Base-by-base conservation (phyloP, 441 rosid species). In the Erysimum pusillum region DNA sequence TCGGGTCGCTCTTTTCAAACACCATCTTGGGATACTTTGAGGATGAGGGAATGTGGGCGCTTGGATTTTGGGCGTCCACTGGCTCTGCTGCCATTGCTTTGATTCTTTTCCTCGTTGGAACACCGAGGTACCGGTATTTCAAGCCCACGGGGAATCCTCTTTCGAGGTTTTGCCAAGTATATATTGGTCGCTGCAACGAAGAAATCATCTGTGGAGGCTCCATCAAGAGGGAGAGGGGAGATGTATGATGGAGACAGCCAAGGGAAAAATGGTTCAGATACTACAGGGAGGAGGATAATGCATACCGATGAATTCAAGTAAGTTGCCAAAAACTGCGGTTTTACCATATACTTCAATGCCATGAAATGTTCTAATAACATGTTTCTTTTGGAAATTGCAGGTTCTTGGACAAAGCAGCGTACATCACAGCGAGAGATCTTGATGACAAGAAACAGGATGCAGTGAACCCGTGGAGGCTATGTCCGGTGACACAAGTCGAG, bases 1-100 rank as follows among this genome's bases (percentile, higher is more conserved):
- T 94, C 9, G 98, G 98, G 0, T 94, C 98, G 32, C 95, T 96
- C 80, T 91, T 96, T 82, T 94, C 98, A 11, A 94, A 96, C 80
- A 96, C 99, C 14, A 83, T 96, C 46, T 76, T 96, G 72, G 91
- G 93, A 4, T 96, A 96, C 78, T 87, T 90, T 17, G 98, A 96
- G 83, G 97, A 96, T 38, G 88, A 86, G 52, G 99, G 99, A 7
- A 70, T 79, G 85, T 96, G 99, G 99, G 91, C 91, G 1, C 81
- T 96, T 0, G 99, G 98, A 7, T 96, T 96, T 65, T 92, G 96
- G 98, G 91, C 31, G 1, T 96, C 98, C 7, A 69, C 97, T 5
- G 97, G 88, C 69, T 96, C 98, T 46, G 98, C 98, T 36, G 14
- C 90, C 6, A 84, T 84, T 0, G 98, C 89, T 10, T 77, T 94